Evolutionary conservation across 768 basidiomycete genomes (phyloP), one percentile per base, ranked within the genome.

Genomic region (Tylopilus balloui): DNA sequence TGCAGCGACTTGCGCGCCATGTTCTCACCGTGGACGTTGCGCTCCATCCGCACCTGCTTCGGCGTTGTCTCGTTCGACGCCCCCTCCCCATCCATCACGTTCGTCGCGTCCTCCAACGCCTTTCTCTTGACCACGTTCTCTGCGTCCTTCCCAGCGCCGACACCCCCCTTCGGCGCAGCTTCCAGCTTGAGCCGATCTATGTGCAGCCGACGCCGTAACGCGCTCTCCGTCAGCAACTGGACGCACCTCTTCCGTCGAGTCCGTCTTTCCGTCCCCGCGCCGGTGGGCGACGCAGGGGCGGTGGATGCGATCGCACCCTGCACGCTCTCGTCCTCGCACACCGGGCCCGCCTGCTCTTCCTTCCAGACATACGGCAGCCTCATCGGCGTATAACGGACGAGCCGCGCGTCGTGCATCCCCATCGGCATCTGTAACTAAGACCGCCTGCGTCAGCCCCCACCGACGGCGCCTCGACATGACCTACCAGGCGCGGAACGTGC

Each of bases 151-250:
- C 7, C 19, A 9, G 19, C 5, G 3, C 41, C n/a, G 23, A 10
- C 21, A 13, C 34, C 53, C 11, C 23, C 42, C 53, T 38, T 49
- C 1, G 40, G 34, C 3, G 19, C 32, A 4, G 7, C 28, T 10
- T 47, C 48, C 38, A 31, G 36, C 19, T 6, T 32, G 28, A 51
- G 15, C 6, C 45, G 60, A 32, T 52, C 51, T 29, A 53, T 39
- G 23, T 48, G 47, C 32, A 46, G n/a, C 41, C 42, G 58, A 31
- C 62, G 62, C 6, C 64, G 55, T 21, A 52, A 4, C 1, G 55
- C 44, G 21, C 63, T 55, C 2, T 63, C 58, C 9, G 53, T 47
- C 23, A 64, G 54, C 23, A 64, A 13, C 5, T 60, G 38, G 0
- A 64, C 53, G n/a, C 9, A 65, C 48, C 50, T 52, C 32, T 50